A percentile compares a stretch with the other conserved stretches of the same genome.
Evolutionary conservation across 73 alveolate genomes (phyloP).

Genomic region (Paramecium octaurelia): DNA sequence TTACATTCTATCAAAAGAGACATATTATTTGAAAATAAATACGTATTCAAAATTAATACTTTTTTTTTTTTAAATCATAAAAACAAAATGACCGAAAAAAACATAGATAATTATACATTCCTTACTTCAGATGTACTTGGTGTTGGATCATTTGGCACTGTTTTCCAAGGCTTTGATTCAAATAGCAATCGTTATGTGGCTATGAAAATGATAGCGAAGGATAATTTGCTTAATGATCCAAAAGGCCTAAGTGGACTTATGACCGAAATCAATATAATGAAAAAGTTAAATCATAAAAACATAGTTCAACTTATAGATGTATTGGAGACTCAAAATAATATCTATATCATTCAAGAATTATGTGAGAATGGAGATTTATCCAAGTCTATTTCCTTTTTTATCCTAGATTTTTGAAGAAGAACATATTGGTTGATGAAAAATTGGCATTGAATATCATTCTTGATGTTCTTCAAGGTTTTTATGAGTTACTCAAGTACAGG

Average conservation of each 20-base stretch:
- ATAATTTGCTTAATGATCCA: not conserved
- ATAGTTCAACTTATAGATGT: slow-evolving; percentile 12
- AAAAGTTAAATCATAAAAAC: not conserved
- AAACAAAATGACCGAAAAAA: not conserved
- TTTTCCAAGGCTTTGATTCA: not conserved
- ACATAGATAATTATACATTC: not conserved
- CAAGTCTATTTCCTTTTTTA: not conserved
- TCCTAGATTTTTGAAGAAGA: not conserved
- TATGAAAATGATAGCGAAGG: not conserved
- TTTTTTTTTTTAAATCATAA: not conserved
- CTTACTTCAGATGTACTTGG: not conserved
- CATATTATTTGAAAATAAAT: not conserved
- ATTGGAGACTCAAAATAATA: not conserved
- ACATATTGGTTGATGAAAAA: not conserved
- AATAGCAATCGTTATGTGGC: not conserved
- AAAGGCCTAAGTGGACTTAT: not conserved
- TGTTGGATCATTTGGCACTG: slow-evolving; percentile 9
- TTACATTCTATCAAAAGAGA: not conserved
- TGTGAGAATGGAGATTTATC: slow-evolving; percentile 36
- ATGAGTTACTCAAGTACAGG: not conserved
- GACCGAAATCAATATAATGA: slow-evolving; percentile 12
- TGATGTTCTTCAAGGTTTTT: slow-evolving; percentile 27
- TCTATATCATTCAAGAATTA: not conserved
- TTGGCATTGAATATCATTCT: not conserved
- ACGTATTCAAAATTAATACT: not conserved